Evolutionary conservation across 1,284 basidiomycete species (phyloP).

Genomic region (Naganishia sp.): DNA sequence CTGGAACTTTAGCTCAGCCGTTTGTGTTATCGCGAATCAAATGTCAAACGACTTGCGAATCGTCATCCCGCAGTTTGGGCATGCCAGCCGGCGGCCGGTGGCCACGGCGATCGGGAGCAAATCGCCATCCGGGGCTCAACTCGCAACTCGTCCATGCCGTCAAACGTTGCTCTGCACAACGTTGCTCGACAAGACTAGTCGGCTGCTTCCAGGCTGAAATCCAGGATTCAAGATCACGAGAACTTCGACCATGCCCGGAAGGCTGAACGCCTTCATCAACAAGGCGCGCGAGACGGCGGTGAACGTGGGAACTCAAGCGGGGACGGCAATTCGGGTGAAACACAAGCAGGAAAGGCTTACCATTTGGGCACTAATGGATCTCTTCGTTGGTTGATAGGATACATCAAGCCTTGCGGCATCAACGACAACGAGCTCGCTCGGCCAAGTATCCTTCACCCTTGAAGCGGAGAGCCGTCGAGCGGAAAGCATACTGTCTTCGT

Average conservation of each 20-base stretch:
- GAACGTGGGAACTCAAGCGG: conserved; percentile 40
- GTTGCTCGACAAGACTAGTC: neutral
- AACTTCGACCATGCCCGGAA: conserved; percentile 13
- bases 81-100: no score
- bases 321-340: conserved; percentile 41
- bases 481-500: conserved; percentile 10
- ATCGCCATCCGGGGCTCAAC: neutral
- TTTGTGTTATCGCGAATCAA: no score
- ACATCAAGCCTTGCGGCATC: conserved; percentile 9
- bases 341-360: neutral
- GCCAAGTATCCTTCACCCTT: conserved; percentile 13
- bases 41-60: no score
- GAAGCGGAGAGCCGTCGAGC: conserved; percentile 26
- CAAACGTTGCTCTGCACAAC: no score
- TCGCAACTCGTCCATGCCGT: neutral
- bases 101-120: neutral
- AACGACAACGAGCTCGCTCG: conserved; percentile 7
- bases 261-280: conserved; percentile 36
- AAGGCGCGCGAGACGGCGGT: conserved; percentile 40
- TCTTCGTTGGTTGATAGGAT: neutral
- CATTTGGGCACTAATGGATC: neutral
- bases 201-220: no score
- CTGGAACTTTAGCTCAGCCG: no score
- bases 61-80: no score
- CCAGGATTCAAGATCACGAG: no score